These are phyloP conservation scores for Rugosomyces carneus DNA, from an alignment of 1,284 basidiomycete species.

Conservation along the genomic window DNA sequence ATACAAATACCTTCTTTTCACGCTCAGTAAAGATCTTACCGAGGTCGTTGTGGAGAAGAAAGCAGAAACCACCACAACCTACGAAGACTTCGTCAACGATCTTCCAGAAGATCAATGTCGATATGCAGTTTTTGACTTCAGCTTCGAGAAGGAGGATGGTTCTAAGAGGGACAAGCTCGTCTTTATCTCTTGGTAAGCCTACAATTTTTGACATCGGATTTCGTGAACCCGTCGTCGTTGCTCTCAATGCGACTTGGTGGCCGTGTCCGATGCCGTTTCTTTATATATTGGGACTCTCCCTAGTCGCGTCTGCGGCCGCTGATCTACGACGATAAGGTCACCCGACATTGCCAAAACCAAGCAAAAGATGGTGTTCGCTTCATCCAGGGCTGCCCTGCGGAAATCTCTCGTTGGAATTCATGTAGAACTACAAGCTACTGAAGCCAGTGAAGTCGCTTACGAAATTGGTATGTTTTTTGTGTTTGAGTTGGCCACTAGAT, in stretches of 20 bases:
- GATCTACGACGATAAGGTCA: slow-evolving; percentile 51
- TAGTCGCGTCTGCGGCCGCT: slow-evolving; percentile 10
- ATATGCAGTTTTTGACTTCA: slow-evolving; percentile 93
- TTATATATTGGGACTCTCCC: no score
- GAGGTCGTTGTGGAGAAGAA: slow-evolving; percentile 76
- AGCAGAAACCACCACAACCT: slow-evolving; percentile 36
- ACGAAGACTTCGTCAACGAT: slow-evolving; percentile 74
- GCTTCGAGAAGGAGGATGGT: slow-evolving; percentile 75
- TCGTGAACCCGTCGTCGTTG: neutral
- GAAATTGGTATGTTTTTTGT: slow-evolving; percentile 59
- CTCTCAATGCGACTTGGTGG: neutral
- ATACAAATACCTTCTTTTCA: slow-evolving; percentile 85
- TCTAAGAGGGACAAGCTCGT: slow-evolving; percentile 89
- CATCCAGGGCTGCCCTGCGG: slow-evolving; percentile 81
- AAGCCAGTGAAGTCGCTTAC: slow-evolving; percentile 70
- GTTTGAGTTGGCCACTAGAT: slow-evolving; percentile 2
- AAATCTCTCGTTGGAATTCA: slow-evolving; percentile 62
- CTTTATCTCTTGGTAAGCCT: slow-evolving; percentile 77
- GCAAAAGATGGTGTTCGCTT: slow-evolving; percentile 93
- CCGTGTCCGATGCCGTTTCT: no score
- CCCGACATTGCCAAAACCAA: slow-evolving; percentile 87
- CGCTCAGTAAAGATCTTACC: slow-evolving; percentile 56
- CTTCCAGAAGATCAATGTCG: slow-evolving; percentile 76
- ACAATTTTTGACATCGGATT: slow-evolving; percentile 4
- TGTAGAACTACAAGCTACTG: slow-evolving; percentile 86